Conservation (phyloP, 75 land plant genomes). For the Isoetes taiwanensis region DNA sequence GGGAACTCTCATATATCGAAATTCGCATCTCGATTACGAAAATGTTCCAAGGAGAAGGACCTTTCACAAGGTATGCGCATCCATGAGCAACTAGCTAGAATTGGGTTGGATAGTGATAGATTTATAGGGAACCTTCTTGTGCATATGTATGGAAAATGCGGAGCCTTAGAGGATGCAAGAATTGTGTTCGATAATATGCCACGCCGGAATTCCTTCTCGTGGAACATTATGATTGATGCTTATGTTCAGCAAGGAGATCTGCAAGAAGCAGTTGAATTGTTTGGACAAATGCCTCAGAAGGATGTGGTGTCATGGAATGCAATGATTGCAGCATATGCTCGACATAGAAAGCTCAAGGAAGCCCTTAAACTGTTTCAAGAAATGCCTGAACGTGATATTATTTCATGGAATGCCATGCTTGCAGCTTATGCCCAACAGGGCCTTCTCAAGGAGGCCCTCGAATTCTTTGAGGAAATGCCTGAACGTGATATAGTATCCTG, state of each 20-base stretch:
- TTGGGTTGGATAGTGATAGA: too few relatives aligned
- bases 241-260: background rate
- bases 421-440: background rate
- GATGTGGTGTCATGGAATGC: conserved; percentile 1
- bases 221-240: conserved; percentile 1
- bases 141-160: too few relatives aligned
- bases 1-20: too few relatives aligned
- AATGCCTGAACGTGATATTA: background rate
- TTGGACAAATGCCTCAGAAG: background rate
- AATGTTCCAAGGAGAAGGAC: too few relatives aligned
- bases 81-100: too few relatives aligned
- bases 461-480: background rate
- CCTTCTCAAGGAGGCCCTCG: background rate
- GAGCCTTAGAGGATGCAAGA: too few relatives aligned
- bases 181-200: too few relatives aligned
- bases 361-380: background rate
- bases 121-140: too few relatives aligned
- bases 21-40: too few relatives aligned
- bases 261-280: background rate
- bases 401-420: background rate
- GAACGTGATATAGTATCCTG: background rate
- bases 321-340: background rate
- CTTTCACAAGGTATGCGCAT: too few relatives aligned
- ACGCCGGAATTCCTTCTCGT: background rate
- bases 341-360: background rate